Evolutionary conservation across 257 asterid genomes (phyloP).

Genomic region (Solanum corneliomulleri): DNA sequence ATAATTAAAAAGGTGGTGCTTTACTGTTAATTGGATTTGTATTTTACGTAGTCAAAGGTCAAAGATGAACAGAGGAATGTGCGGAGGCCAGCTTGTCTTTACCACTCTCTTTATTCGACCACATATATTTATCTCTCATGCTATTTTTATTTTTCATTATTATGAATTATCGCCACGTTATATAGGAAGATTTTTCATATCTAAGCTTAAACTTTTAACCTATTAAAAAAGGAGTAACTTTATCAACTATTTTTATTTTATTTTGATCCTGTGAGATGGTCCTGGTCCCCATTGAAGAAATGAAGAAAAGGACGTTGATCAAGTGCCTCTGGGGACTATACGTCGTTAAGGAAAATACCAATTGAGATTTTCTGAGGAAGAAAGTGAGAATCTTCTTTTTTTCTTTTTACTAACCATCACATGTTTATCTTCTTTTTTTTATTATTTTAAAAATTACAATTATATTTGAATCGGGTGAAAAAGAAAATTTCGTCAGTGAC

Average conservation of each 20-base stretch:
- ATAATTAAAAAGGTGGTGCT: not conserved
- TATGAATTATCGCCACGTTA: fast-evolving
- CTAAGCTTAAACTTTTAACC: no score
- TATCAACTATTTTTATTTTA: no score
- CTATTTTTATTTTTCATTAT: not conserved
- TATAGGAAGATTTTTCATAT: no score
- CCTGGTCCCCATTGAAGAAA: not conserved
- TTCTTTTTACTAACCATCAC: conserved; percentile 2
- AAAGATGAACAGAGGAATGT: conserved; percentile 47
- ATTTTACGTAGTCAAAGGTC: conserved; percentile 49
- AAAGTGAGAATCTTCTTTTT: not conserved
- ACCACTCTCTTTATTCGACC: conserved; percentile 2
- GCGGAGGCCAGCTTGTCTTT: conserved; percentile 39
- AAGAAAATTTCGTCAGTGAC: not conserved
- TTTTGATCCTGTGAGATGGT: not conserved
- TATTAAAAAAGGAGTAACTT: fast-evolving
- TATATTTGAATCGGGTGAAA: not conserved
- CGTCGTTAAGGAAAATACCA: not conserved
- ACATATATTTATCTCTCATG: not conserved
- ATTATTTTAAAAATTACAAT: not conserved
- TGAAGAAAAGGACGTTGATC: conserved; percentile 15
- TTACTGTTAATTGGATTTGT: not conserved
- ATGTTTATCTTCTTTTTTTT: not conserved
- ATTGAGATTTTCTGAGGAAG: not conserved
- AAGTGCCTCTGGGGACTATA: conserved; percentile 5